These are phyloP conservation scores for Russula ochroleuca DNA, from an alignment of 768 basidiomycete genomes.

Conservation along the genomic window DNA sequence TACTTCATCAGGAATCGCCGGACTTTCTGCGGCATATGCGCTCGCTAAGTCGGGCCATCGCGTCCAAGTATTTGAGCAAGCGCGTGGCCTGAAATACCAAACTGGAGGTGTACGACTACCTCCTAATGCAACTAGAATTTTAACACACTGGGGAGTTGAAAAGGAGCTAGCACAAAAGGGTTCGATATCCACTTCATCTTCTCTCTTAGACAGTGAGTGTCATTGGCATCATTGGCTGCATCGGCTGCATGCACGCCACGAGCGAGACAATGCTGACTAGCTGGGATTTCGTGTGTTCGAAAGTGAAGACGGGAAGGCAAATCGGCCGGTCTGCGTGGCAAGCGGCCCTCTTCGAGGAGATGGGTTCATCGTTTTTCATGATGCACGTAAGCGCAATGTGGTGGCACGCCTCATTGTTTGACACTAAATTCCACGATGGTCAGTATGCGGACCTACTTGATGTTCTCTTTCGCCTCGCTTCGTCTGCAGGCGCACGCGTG, in stretches of 20 bases:
- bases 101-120: constrained; percentile 24
- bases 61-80: constrained; percentile 25
- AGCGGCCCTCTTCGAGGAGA: constrained; percentile 21
- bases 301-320: constrained; percentile 25
- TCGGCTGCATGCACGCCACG: too few species aligned
- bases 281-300: neutral
- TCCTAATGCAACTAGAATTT: constrained; percentile 24
- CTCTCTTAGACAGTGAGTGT: constrained; percentile 24
- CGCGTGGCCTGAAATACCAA: neutral
- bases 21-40: constrained; percentile 25
- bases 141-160: constrained; percentile 26
- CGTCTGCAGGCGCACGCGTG: constrained; percentile 23
- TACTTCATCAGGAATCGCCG: constrained; percentile 21
- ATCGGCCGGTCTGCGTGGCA: constrained; percentile 23
- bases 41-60: constrained; percentile 25
- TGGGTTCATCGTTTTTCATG: constrained; percentile 23
- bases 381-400: constrained; percentile 20
- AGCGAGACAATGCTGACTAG: constrained; percentile 1
- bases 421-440: constrained; percentile 16
- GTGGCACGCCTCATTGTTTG: neutral
- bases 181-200: constrained; percentile 8
- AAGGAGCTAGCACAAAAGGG: constrained; percentile 20
- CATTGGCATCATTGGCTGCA: neutral
- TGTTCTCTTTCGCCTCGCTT: constrained; percentile 19
- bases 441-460: constrained; percentile 25